Conservation (phyloP, 2,329 filamentous ascomycete species). For the Aspergillus awamori region DNA sequence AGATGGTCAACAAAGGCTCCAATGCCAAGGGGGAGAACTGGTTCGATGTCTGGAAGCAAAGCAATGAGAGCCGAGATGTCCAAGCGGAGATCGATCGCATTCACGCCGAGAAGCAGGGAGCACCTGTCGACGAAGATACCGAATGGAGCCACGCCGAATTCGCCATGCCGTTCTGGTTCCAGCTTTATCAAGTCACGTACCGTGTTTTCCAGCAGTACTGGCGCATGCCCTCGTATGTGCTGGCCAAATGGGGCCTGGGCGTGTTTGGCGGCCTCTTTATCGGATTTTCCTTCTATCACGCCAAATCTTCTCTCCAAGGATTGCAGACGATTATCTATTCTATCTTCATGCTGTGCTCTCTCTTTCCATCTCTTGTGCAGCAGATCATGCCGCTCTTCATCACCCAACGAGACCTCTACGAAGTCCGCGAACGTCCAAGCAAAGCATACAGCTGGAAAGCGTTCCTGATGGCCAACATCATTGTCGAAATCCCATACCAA, state of each 20-base stretch:
- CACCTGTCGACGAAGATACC: background rate
- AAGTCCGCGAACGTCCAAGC: constrained; percentile 60
- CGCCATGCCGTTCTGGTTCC: constrained; percentile 68
- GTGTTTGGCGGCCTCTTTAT: constrained; percentile 67
- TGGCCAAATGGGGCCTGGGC: constrained; percentile 69
- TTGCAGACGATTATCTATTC: constrained; percentile 85
- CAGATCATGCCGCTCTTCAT: constrained; percentile 59
- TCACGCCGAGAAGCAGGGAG: constrained; percentile 45
- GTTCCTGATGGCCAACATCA: constrained; percentile 69
- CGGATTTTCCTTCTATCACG: constrained; percentile 76
- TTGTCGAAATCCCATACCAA: constrained; percentile 61
- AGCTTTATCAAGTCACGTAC: constrained; percentile 65
- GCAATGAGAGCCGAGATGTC: constrained; percentile 57
- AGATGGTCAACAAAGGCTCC: constrained; percentile 57
- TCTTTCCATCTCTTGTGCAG: background rate
- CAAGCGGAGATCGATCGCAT: constrained; percentile 44
- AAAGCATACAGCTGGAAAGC: constrained; percentile 72
- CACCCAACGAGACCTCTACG: constrained; percentile 58
- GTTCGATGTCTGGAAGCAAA: constrained; percentile 59
- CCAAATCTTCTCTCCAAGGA: constrained; percentile 72
- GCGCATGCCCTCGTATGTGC: constrained; percentile 84
- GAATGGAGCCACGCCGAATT: constrained; percentile 66
- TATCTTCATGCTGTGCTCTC: constrained; percentile 69
- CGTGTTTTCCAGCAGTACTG: constrained; percentile 88
- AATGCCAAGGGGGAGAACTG: constrained; percentile 57